A percentile compares a stretch with the other conserved stretches of the same genome.
These are phyloP conservation scores for Auriculariales sp. DNA, from an alignment of 768 basidiomycete species.

Conservation along the genomic window DNA sequence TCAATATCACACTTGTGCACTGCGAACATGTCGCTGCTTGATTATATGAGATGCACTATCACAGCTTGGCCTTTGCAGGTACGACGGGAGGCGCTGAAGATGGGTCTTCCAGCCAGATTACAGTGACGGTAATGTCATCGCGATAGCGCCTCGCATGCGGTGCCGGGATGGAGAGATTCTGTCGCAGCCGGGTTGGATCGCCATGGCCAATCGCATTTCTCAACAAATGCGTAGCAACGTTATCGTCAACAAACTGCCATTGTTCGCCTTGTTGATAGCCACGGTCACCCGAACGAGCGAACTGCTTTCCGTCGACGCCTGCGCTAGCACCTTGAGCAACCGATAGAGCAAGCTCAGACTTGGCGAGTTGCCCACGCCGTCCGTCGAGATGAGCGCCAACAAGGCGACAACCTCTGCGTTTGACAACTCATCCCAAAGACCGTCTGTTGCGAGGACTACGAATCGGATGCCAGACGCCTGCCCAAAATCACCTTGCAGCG, in stretches of 20 bases:
- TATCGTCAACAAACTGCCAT: slow-evolving; percentile 73
- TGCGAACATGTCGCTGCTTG: slow-evolving; percentile 66
- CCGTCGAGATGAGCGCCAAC: slow-evolving; percentile 73
- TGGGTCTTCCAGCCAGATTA: slow-evolving; percentile 69
- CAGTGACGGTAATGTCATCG: slow-evolving; percentile 77
- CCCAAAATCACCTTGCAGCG: slow-evolving; percentile 15
- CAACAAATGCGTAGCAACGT: slow-evolving; percentile 69
- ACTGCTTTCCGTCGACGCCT: slow-evolving; percentile 52
- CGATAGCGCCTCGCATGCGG: slow-evolving; percentile 63
- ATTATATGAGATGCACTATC: too few species aligned
- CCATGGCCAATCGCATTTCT: slow-evolving; percentile 89
- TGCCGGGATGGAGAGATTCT: slow-evolving; percentile 66
- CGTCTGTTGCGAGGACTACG: slow-evolving; percentile 80
- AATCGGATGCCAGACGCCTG: slow-evolving; percentile 36
- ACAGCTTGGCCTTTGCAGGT: too few species aligned
- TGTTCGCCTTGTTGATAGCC: slow-evolving; percentile 22
- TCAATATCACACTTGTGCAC: too few species aligned
- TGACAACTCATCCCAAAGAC: slow-evolving; percentile 47
- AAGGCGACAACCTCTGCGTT: slow-evolving; percentile 77
- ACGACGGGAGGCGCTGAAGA: too few species aligned
- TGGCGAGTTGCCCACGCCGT: slow-evolving; percentile 47
- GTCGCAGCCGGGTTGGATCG: slow-evolving; percentile 40
- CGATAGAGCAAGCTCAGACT: slow-evolving; percentile 36
- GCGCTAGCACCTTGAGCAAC: slow-evolving; percentile 33
- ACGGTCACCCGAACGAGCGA: slow-evolving; percentile 17